phyloP scores from a whole-genome alignment of 2,329 filamentous ascomycete species.

The Cytospora mali region DNA sequence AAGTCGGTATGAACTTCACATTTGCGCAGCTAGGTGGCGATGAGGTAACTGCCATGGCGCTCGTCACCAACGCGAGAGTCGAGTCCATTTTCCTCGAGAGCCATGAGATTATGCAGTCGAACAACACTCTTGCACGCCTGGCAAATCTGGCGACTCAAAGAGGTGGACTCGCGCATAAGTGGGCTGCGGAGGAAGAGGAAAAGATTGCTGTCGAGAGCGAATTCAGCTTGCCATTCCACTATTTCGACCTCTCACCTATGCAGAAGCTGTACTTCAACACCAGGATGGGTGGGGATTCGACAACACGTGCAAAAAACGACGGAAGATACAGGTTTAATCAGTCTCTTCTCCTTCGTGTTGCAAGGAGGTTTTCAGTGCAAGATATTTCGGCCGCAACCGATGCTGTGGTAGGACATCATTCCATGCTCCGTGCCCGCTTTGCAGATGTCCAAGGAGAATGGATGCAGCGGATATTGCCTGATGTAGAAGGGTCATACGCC shows the following conservation, averaged over 20 bases:
- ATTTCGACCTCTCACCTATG: slow-evolving; percentile 55
- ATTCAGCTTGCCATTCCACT: slow-evolving; percentile 11
- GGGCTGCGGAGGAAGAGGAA: slow-evolving; percentile 40
- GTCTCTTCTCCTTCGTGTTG: slow-evolving; percentile 51
- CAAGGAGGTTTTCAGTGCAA: slow-evolving; percentile 43
- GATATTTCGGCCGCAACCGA: slow-evolving; percentile 53
- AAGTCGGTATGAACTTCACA: slow-evolving; percentile 48
- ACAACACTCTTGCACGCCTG: slow-evolving; percentile 43
- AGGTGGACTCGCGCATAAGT: slow-evolving; percentile 35
- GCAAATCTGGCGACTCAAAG: slow-evolving; percentile 41
- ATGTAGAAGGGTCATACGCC: slow-evolving; percentile 46
- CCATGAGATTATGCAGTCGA: slow-evolving; percentile 42
- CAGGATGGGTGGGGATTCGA: slow-evolving; percentile 42
- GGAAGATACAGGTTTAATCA: slow-evolving; percentile 53
- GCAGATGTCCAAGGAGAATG: slow-evolving; percentile 43
- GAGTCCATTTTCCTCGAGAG: slow-evolving; percentile 43
- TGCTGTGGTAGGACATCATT: slow-evolving; percentile 52
- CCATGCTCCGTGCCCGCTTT: slow-evolving; percentile 55
- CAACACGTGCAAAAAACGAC: slow-evolving; percentile 35
- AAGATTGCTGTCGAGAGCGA: slow-evolving; percentile 24
- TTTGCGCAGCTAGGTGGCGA: slow-evolving; percentile 46
- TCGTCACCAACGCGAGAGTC: slow-evolving; percentile 43
- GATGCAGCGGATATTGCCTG: slow-evolving; percentile 48
- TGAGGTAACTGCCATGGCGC: slow-evolving; percentile 42
- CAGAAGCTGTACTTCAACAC: slow-evolving; percentile 57